Conservation (phyloP, 225 moss, liverwort and hornwort genomes). For the Sphagnum tenellum region DNA sequence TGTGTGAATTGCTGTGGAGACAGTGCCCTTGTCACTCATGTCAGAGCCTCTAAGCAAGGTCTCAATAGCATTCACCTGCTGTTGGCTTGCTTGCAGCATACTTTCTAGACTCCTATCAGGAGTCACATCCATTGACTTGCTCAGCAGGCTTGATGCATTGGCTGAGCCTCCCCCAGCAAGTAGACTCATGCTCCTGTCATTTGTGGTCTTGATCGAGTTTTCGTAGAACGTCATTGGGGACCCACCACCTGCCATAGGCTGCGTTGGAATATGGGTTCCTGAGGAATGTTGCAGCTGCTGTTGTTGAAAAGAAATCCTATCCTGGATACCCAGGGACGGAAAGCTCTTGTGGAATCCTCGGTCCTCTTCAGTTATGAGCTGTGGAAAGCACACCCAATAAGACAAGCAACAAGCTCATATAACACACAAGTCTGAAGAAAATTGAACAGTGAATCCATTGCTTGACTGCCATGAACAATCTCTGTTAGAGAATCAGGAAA, state of each 20-base stretch:
- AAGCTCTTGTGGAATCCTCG: slow-evolving; percentile 59
- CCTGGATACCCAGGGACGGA: slow-evolving; percentile 46
- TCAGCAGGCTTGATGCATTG: slow-evolving; percentile 12
- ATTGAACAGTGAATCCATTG: neutral
- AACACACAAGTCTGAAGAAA: slow-evolving; percentile 2
- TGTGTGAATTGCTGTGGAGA: slow-evolving; percentile 19
- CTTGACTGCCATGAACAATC: no score
- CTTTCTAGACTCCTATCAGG: slow-evolving; percentile 58
- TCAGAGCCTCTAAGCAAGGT: slow-evolving; percentile 73
- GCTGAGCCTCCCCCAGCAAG: slow-evolving; percentile 29
- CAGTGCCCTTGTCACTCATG: slow-evolving; percentile 33
- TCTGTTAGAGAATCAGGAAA: neutral
- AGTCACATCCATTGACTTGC: slow-evolving; percentile 35
- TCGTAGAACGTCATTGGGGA: slow-evolving; percentile 32
- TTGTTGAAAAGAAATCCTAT: slow-evolving; percentile 22
- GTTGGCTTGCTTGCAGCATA: slow-evolving; percentile 74
- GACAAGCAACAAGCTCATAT: slow-evolving; percentile 5
- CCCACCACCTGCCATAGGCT: slow-evolving; percentile 16
- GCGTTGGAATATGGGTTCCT: slow-evolving; percentile 14
- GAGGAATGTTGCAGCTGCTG: slow-evolving; percentile 37
- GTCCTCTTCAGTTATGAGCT: slow-evolving; percentile 86
- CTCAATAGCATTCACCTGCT: slow-evolving; percentile 80
- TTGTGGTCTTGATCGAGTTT: slow-evolving; percentile 15
- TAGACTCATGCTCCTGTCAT: slow-evolving; percentile 32
- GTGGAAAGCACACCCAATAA: neutral